Evolutionary conservation across 1,139 yeast species (phyloP).

Genomic region (Zygotorulaspora mrakii): DNA sequence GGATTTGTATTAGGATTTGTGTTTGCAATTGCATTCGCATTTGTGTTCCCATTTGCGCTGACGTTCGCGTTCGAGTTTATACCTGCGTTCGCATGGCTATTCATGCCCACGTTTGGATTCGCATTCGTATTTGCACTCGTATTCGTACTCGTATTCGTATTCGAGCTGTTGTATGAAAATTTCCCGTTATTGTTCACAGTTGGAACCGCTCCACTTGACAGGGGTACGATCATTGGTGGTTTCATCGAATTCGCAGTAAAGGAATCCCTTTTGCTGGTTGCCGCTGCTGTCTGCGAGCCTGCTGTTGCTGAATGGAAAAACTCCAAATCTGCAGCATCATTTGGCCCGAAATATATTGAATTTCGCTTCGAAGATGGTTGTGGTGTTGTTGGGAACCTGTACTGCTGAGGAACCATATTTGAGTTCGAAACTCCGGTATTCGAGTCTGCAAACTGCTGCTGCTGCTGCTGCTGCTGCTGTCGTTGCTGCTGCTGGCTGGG

Average conservation of each 20-base stretch:
- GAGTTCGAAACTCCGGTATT: background rate
- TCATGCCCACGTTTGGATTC: too few relatives aligned
- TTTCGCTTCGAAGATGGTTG: constrained; percentile 25
- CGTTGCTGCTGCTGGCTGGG: constrained; percentile 15
- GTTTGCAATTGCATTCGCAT: too few relatives aligned
- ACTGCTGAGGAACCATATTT: constrained; percentile 1
- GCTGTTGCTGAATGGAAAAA: constrained; percentile 23
- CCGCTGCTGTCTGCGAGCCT: constrained; percentile 11
- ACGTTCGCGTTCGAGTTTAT: too few relatives aligned
- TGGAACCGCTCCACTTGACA: constrained; percentile 16
- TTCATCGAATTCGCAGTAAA: constrained; percentile 17
- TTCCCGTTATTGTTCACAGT: constrained; percentile 14
- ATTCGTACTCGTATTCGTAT: too few relatives aligned
- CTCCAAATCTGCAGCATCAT: constrained; percentile 25
- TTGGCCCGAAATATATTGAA: constrained; percentile 24
- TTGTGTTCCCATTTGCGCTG: too few relatives aligned
- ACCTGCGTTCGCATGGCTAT: too few relatives aligned
- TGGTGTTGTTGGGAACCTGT: constrained; percentile 9
- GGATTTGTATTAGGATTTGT: constrained; percentile 2
- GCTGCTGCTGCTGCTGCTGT: constrained; percentile 19
- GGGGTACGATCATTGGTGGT: constrained; percentile 22
- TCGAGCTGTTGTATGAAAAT: constrained; percentile 3
- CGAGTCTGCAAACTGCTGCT: constrained; percentile 7
- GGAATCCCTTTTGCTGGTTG: constrained; percentile 15
- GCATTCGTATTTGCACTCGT: too few relatives aligned